Conservation (phyloP, 805 yeast species). For the Nakazawaea peltata region DNA sequence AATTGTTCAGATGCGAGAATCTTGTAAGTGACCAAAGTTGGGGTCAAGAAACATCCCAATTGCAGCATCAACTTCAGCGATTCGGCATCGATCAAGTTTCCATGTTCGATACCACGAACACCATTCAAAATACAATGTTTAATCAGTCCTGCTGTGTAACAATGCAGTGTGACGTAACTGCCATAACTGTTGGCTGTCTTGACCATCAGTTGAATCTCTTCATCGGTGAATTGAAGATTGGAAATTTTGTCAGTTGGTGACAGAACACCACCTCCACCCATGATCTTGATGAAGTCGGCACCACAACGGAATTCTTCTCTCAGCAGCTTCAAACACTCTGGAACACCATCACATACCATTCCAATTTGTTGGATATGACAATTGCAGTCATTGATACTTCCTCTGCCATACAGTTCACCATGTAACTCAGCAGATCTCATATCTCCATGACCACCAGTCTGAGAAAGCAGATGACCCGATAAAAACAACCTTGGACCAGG, state of each 20-base stretch:
- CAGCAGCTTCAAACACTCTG: slow-evolving; percentile 17
- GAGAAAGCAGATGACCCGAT: slow-evolving; percentile 19
- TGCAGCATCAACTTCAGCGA: slow-evolving; percentile 19
- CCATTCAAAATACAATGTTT: slow-evolving; percentile 18
- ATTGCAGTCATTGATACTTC: slow-evolving; percentile 15
- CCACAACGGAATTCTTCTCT: slow-evolving; percentile 21
- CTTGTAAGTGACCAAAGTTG: slow-evolving; percentile 21
- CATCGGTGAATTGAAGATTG: slow-evolving; percentile 18
- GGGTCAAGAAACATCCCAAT: slow-evolving; percentile 17
- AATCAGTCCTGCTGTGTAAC: slow-evolving; percentile 19
- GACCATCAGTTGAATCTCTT: slow-evolving; percentile 19
- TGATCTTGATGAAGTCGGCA: slow-evolving; percentile 20
- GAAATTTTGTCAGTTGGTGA: slow-evolving; percentile 20
- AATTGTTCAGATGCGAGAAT: slow-evolving; percentile 22
- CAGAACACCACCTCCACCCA: slow-evolving; percentile 24
- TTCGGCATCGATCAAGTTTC: slow-evolving; percentile 20
- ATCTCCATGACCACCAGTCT: slow-evolving; percentile 24
- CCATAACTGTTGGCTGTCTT: slow-evolving; percentile 18
- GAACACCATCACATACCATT: slow-evolving; percentile 19
- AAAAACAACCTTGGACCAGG: slow-evolving; percentile 19
- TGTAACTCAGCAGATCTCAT: slow-evolving; percentile 16
- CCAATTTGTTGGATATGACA: slow-evolving; percentile 18
- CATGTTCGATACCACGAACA: slow-evolving; percentile 22
- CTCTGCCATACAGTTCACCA: slow-evolving; percentile 11
- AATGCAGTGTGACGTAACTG: slow-evolving; percentile 22